Conservation (phyloP, 352 stramenopile species). For the Phytophthora kernoviae region DNA sequence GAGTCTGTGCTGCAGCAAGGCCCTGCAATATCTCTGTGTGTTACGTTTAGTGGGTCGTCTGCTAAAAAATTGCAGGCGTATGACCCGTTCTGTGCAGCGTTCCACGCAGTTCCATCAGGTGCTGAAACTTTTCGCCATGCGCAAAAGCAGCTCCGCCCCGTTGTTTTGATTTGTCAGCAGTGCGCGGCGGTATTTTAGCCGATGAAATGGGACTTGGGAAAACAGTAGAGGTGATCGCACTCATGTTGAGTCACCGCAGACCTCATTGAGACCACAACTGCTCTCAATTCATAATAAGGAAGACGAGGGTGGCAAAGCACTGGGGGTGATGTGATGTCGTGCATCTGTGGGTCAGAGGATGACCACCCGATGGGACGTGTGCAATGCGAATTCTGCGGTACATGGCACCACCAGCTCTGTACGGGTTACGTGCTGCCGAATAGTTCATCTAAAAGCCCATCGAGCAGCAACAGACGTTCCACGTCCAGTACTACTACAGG, state of each 20-base stretch:
- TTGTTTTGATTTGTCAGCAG: slow-evolving; percentile 15
- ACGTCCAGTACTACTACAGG: background rate
- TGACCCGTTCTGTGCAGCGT: slow-evolving; percentile 45
- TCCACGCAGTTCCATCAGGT: slow-evolving; percentile 15
- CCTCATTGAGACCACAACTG: slow-evolving; percentile 18
- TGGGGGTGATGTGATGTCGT: slow-evolving; percentile 23
- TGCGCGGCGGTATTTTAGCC: slow-evolving; percentile 89
- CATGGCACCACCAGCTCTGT: slow-evolving; percentile 72
- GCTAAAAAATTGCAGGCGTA: slow-evolving; percentile 22
- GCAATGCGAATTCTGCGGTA: slow-evolving; percentile 53
- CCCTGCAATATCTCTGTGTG: slow-evolving; percentile 4
- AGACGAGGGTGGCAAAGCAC: slow-evolving; percentile 1
- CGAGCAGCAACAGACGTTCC: background rate
- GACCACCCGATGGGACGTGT: slow-evolving; percentile 49
- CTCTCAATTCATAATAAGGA: slow-evolving; percentile 9
- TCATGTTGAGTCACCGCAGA: slow-evolving; percentile 61
- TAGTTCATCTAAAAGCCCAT: background rate
- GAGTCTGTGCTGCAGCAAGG: slow-evolving; percentile 30
- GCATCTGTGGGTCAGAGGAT: slow-evolving; percentile 57
- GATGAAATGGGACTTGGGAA: slow-evolving; percentile 94
- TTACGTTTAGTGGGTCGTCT: slow-evolving; percentile 22
- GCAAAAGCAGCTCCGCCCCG: slow-evolving; percentile 15
- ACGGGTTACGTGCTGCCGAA: slow-evolving; percentile 37
- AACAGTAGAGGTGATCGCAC: slow-evolving; percentile 81
- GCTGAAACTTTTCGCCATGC: background rate